Base-by-base conservation (phyloP, 148 eudicot species). In the Suaeda aralocaspica region DNA sequence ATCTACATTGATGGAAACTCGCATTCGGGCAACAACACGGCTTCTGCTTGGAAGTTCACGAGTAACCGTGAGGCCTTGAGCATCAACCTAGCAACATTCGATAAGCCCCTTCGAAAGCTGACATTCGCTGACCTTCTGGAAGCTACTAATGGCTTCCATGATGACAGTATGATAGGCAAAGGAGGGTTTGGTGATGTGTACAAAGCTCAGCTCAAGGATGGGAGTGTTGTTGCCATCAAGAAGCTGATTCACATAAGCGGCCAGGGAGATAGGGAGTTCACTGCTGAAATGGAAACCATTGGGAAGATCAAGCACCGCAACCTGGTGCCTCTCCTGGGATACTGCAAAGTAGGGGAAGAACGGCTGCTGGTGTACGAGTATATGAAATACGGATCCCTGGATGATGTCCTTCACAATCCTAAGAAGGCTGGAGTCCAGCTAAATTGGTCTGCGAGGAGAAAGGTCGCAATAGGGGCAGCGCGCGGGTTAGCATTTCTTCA, bases 151-250 rank as follows among this genome's bases (percentile, higher is more conserved):
- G 94, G 92, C 30, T 92, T 92, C 73, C 92, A 88, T 59, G 74
- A 85, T n/a, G 88, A 88, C 24, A 79, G 77, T 45, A 76, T 90
- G 18, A 79, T 92, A 2, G 98, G 98, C 3, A 88, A 88, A 0
- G 98, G 98, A 0, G 98, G 98, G 36, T 92, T 92, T 72, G 98
- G 98, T 41, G 98, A 92, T 62, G 98, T 92, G 7, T 92, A 90
- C 83, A 84, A 78, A 76, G 98, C 98, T 21, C 83, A 85, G 66
- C 78, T 92, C 73, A 92, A 92, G 69, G 96, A 92, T 56, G 94
- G 94, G 42, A 85, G 82, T 41, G 72, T 84, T 14, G 98, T 92
- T 1, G 98, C 98, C 0, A 88, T 92, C 74, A 92, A 92, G 86
- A 92, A 92, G 70, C 80, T 92, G 15, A 88, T 90, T 52, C 96